Evolutionary conservation across 305 asterid species (phyloP).

Genomic region (Nicotiana rustica): DNA sequence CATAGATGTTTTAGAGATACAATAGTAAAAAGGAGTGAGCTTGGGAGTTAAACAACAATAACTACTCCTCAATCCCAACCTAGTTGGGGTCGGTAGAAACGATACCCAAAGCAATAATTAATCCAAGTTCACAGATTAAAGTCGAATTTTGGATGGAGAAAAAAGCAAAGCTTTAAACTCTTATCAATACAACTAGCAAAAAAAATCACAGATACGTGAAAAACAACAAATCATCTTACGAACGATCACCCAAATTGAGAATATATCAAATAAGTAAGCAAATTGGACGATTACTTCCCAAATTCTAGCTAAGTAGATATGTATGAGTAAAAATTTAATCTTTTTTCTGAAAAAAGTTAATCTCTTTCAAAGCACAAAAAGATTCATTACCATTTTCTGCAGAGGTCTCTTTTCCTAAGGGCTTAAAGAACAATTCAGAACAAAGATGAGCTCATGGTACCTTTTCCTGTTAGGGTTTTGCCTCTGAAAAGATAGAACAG

Average conservation of each 20-base stretch:
- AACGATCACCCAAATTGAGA: too few species aligned
- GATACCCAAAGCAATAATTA: not conserved
- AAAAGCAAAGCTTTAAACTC: not conserved
- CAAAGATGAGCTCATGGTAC: not conserved
- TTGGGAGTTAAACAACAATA: not conserved
- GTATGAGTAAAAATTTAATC: not conserved
- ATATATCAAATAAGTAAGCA: not conserved
- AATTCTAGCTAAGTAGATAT: not conserved
- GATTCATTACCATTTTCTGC: conserved; percentile 16
- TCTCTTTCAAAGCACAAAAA: not conserved
- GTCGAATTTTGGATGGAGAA: not conserved
- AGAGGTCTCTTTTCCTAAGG: not conserved
- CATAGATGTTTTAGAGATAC: not conserved
- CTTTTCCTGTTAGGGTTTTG: conserved; percentile 20
- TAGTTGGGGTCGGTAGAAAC: not conserved
- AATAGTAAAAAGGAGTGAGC: not conserved
- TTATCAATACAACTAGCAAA: not conserved
- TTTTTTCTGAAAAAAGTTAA: not conserved
- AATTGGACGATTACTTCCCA: not conserved
- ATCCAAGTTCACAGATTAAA: not conserved
- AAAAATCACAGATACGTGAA: not conserved
- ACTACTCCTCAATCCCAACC: not conserved
- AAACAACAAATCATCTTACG: not conserved
- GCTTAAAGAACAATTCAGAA: not conserved
- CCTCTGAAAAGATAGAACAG: not conserved